Percentiles rank a stretch among this genome's conserved stretches.
phyloP scores from a whole-genome alignment of 2,329 filamentous ascomycete species.

The Aspergillus candidus region DNA sequence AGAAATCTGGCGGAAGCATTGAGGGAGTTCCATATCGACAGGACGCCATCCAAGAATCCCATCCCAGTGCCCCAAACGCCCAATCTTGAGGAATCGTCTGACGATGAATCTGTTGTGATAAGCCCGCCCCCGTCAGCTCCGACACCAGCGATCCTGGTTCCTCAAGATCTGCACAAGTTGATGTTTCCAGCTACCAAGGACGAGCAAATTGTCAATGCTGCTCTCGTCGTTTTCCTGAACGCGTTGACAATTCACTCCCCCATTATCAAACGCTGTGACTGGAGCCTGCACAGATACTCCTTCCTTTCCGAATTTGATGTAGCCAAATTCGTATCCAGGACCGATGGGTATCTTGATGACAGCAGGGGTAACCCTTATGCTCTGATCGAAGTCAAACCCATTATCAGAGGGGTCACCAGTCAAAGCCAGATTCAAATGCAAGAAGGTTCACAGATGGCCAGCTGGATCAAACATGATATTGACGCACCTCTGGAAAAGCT shows the following conservation, averaged over 20 bases:
- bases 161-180: background rate
- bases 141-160: background rate
- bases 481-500: background rate
- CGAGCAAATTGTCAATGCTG: constrained; percentile 2
- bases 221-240: constrained; percentile 1
- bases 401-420: background rate
- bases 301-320: background rate
- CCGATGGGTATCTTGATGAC: background rate
- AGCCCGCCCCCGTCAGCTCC: no score
- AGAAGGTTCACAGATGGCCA: constrained; percentile 1
- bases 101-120: no score
- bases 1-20: no score
- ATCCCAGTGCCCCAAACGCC: no score
- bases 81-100: no score
- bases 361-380: background rate
- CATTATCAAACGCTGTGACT: background rate
- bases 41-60: no score
- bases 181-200: constrained; percentile 1
- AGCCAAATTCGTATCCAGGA: background rate
- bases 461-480: background rate
- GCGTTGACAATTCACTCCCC: constrained; percentile 1
- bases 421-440: background rate
- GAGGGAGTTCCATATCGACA: no score
- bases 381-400: constrained; percentile 2
- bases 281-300: background rate